Conservation (phyloP, 192 early-diverging fungal genomes). For the Funneliformis mosseae region DNA sequence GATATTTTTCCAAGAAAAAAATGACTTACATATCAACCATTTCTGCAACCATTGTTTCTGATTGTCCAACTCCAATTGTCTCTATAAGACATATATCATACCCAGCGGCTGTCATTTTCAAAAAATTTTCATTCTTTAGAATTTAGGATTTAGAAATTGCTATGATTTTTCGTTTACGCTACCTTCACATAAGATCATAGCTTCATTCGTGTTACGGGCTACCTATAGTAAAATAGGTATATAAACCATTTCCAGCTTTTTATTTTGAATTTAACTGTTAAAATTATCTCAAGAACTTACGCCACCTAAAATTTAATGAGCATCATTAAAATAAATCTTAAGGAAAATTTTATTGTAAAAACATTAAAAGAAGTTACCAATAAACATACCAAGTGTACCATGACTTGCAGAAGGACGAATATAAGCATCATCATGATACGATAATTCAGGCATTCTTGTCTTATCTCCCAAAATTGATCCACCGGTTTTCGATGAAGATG, state of each 20-base stretch:
- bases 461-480: conserved; percentile 87
- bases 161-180: neutral
- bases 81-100: conserved; percentile 82
- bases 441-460: conserved; percentile 81
- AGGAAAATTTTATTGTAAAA: neutral
- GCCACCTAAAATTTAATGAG: conserved; percentile 41
- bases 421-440: conserved; percentile 62
- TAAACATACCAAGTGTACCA: conserved; percentile 66
- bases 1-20: neutral
- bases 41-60: conserved; percentile 83
- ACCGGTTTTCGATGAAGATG: conserved; percentile 77
- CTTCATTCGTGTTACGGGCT: conserved; percentile 80
- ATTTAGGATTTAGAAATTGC: neutral
- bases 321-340: neutral
- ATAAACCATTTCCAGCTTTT: neutral
- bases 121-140: neutral
- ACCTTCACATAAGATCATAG: conserved; percentile 80
- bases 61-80: conserved; percentile 87
- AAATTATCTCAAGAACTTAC: conserved; percentile 20
- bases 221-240: conserved; percentile 45
- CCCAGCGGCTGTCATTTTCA: conserved; percentile 58
- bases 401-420: conserved; percentile 78
- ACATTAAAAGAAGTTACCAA: neutral
- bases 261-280: neutral
- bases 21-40: conserved; percentile 77